A percentile compares a stretch with the other conserved stretches of the same genome.
phyloP scores from a whole-genome alignment of 2,329 filamentous ascomycete species.

The Daldinia sp. region DNA sequence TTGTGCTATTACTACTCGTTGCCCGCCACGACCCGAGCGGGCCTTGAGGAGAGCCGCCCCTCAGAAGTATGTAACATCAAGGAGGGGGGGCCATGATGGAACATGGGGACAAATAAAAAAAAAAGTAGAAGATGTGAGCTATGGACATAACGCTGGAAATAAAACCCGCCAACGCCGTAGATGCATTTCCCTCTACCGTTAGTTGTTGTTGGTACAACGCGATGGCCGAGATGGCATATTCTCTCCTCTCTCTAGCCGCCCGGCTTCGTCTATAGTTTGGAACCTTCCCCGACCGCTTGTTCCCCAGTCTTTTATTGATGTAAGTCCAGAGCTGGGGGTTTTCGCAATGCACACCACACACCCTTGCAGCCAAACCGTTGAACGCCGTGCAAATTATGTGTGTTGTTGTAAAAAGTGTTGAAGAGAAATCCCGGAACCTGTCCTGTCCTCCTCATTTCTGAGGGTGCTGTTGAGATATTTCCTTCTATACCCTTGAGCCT shows the following conservation, averaged over 20 bases:
- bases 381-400: slow-evolving; percentile 41
- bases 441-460: background rate
- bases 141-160: slow-evolving; percentile 44
- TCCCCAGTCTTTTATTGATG: slow-evolving; percentile 16
- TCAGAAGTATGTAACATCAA: slow-evolving; percentile 39
- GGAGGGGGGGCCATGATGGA: slow-evolving; percentile 31
- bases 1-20: slow-evolving; percentile 21
- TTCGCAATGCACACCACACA: slow-evolving; percentile 8
- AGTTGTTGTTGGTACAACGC: slow-evolving; percentile 34
- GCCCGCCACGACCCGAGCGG: slow-evolving; percentile 28
- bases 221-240: slow-evolving; percentile 24
- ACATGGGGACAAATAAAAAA: too few species aligned
- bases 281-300: slow-evolving; percentile 26
- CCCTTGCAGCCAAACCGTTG: slow-evolving; percentile 28
- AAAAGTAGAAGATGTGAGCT: slow-evolving; percentile 21
- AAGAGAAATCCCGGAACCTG: slow-evolving; percentile 24
- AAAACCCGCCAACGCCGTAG: slow-evolving; percentile 41
- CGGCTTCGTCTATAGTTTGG: slow-evolving; percentile 35
- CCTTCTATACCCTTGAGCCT: background rate
- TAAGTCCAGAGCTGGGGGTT: slow-evolving; percentile 22
- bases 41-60: slow-evolving; percentile 17
- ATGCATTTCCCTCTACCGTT: slow-evolving; percentile 41
- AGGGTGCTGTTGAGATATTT: background rate
- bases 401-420: slow-evolving; percentile 19
- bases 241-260: slow-evolving; percentile 10